Base-by-base conservation (phyloP, 2,329 filamentous ascomycete genomes). In the Aciculosporium take region DNA sequence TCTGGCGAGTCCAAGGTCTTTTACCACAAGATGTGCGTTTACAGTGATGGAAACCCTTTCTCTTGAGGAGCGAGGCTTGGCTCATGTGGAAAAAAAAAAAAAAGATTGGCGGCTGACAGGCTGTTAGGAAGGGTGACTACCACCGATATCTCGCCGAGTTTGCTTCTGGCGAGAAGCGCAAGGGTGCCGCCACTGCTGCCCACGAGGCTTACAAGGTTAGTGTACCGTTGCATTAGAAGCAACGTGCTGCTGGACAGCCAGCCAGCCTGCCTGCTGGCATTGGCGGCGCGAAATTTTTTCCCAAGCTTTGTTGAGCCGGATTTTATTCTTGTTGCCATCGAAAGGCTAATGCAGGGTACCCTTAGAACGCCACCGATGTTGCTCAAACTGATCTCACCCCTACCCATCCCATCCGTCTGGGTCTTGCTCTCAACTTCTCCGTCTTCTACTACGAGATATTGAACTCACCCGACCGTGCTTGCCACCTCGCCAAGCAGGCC, bases 361-460 rank as follows among this genome's bases (percentile, higher is more conserved):
- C 18, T 9, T 58, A 91, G 87, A 94, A 84, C 68, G 89, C 89
- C 56, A 96, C 89, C 71, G 89, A 95, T 59, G 89, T 96, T 60
- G 91, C 91, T 56, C 89, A 95, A 75, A 94, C 85, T 52, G 89
- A 96, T 69, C 81, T 96, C 56, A 89, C 89, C 49, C 89, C 89
- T 49, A 96, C 91, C 48, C 89, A 96, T 76, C 89, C 89, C 57
- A 96, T 96, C 72, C 88, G 89, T 59, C 85, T 96, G 52, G 89
- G 89, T 66, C 82, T 96, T 59, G 89, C 89, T 54, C 80, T 96
- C 56, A 96, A 95, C 82, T 95, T 96, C 79, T 95, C 88, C 50
- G 89, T 95, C 59, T 95, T 95, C 76, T 94, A 94, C 79, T 94
- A 95, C 69, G 91, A 95, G 77, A 95, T 95, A 64, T 74, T 95